Evolutionary conservation across 768 basidiomycete species (phyloP).

Genomic region (Leccinum truebloodii): DNA sequence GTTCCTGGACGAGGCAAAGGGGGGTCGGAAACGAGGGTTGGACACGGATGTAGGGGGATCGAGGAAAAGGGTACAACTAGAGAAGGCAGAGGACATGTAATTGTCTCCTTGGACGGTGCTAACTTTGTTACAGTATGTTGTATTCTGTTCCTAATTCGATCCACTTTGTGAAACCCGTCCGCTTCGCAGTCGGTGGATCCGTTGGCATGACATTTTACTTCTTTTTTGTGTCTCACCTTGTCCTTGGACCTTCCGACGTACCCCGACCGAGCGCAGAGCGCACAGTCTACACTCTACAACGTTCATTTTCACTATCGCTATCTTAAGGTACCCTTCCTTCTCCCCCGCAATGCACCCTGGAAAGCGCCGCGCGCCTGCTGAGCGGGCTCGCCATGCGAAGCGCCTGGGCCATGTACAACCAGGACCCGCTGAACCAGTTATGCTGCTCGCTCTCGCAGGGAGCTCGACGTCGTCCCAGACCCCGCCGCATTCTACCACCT

Average conservation of each 20-base stretch:
- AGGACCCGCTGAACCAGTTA: conserved; percentile 3
- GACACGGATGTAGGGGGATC: conserved; percentile 73
- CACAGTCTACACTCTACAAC: conserved; percentile 14
- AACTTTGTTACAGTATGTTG: background rate
- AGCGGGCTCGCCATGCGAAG: conserved; percentile 36
- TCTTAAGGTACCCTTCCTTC: background rate
- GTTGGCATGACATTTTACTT: conserved; percentile 23
- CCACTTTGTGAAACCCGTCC: background rate
- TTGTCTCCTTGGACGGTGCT: background rate
- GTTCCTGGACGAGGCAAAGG: conserved; percentile 96
- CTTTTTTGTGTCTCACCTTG: conserved; percentile 6
- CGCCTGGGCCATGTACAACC: conserved; percentile 30
- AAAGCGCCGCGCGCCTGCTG: conserved; percentile 30
- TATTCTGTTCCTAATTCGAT: background rate
- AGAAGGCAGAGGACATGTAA: conserved; percentile 54
- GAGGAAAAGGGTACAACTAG: conserved; percentile 69
- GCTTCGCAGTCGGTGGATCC: background rate
- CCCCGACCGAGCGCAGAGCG: background rate
- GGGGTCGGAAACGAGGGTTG: conserved; percentile 87
- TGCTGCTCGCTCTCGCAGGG: conserved; percentile 2
- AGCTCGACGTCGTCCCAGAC: conserved; percentile 3
- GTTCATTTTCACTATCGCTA: conserved; percentile 13
- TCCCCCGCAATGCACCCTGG: conserved; percentile 26
- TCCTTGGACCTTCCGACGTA: background rate
- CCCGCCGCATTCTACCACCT: background rate